A percentile compares a stretch with the other conserved stretches of the same genome.
Conservation (phyloP, 139 green algal genomes). For the Coelastrella sp. region DNA sequence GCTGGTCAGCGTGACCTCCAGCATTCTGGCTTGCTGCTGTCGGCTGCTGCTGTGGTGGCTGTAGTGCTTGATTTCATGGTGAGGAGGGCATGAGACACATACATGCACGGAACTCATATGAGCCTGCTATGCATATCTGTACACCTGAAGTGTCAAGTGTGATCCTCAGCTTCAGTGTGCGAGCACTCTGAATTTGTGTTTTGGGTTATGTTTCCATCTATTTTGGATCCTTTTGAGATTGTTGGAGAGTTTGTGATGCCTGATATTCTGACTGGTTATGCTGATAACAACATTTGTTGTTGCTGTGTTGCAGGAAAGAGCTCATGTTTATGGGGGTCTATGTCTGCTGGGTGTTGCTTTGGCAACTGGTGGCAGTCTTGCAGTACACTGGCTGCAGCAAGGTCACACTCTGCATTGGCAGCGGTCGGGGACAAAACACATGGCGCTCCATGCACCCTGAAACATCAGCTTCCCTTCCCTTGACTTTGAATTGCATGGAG, state of each 20-base stretch:
- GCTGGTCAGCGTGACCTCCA: not conserved
- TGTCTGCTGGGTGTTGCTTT: not conserved
- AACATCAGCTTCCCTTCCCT: no score
- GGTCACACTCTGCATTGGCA: not conserved
- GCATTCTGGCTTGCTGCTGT: not conserved
- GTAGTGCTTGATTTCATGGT: constrained; percentile 5
- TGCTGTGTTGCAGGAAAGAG: constrained; percentile 4
- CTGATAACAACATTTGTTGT: not conserved
- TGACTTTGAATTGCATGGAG: no score
- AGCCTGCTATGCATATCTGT: no score
- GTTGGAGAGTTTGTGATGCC: not conserved
- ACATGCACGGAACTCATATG: no score
- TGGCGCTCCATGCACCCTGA: not conserved
- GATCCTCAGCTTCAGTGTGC: no score
- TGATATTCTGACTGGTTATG: no score
- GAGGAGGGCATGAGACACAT: not conserved
- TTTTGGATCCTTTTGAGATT: not conserved
- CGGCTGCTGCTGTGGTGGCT: constrained; percentile 15
- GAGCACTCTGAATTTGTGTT: no score
- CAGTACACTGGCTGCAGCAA: not conserved
- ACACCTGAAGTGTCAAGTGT: no score
- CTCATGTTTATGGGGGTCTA: not conserved
- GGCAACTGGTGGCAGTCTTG: not conserved
- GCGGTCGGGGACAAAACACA: not conserved
- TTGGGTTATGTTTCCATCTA: no score